phyloP scores from a whole-genome alignment of 768 basidiomycete species.

The Amanita phalloides region DNA sequence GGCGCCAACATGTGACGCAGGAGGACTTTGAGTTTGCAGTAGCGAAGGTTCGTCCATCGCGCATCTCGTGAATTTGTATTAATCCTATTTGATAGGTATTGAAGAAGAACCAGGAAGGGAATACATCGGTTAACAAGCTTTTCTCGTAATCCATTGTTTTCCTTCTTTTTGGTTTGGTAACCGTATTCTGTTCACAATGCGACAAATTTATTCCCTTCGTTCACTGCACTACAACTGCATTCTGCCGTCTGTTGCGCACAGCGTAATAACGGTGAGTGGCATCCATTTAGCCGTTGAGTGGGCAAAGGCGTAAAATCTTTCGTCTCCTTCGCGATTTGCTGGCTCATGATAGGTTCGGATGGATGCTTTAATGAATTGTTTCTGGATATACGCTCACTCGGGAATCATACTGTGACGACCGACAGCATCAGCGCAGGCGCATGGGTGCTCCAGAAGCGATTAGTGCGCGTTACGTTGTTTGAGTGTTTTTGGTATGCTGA shows the following conservation, averaged over 20 bases:
- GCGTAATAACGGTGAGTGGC: not conserved
- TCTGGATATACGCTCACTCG: not conserved
- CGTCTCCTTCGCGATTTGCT: not conserved
- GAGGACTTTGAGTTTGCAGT: slow-evolving; percentile 28
- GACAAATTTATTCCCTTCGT: not conserved
- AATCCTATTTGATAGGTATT: slow-evolving; percentile 33
- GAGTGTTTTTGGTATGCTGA: no score
- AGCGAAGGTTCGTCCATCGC: slow-evolving; percentile 9
- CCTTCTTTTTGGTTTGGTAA: slow-evolving; percentile 4
- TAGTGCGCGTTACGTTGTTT: no score
- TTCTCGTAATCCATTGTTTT: slow-evolving; percentile 34
- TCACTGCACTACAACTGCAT: not conserved
- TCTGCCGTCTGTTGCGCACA: no score
- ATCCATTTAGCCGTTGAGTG: not conserved
- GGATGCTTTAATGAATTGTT: not conserved
- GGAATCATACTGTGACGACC: not conserved
- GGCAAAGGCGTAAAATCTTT: not conserved
- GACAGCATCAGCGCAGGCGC: not conserved
- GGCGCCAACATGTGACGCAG: slow-evolving; percentile 89
- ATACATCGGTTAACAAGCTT: slow-evolving; percentile 80
- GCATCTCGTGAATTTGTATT: not conserved
- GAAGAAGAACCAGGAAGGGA: slow-evolving; percentile 88
- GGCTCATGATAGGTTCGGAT: not conserved
- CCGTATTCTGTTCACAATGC: not conserved
- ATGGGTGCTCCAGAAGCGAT: no score